Conservation (phyloP, 495 filamentous ascomycete species). For the Trichoderma gamsii region DNA sequence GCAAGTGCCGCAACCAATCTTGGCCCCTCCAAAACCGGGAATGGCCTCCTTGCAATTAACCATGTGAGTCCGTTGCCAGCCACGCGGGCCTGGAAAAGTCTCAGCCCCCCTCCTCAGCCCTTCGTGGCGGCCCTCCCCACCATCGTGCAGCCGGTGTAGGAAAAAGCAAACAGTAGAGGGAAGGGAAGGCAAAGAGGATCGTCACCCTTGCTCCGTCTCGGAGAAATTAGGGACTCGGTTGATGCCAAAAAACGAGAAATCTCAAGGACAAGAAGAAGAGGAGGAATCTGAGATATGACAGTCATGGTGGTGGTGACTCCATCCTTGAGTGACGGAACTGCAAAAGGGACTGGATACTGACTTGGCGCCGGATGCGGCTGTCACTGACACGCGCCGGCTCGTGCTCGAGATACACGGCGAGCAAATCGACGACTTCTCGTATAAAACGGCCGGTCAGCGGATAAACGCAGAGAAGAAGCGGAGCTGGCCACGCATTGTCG, state of each 20-base stretch:
- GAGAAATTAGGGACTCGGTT: neutral
- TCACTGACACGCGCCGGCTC: conserved; percentile 7
- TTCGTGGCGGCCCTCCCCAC: neutral
- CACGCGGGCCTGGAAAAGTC: neutral
- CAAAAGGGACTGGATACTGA: neutral
- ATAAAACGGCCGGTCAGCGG: neutral
- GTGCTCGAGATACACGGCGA: conserved; percentile 2
- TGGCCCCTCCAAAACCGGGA: neutral
- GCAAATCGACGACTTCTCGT: neutral
- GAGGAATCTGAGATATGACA: neutral
- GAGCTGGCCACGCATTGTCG: neutral
- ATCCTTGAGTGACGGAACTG: no score
- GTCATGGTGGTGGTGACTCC: no score
- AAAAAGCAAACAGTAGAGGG: neutral
- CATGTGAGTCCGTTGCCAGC: neutral
- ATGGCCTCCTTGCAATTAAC: neutral
- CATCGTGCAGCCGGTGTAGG: neutral
- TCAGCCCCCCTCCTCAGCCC: neutral
- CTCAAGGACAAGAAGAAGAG: neutral
- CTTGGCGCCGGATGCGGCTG: conserved; percentile 7
- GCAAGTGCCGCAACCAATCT: neutral
- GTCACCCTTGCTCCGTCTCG: neutral
- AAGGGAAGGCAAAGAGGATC: neutral
- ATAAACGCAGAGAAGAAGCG: neutral
- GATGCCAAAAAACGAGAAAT: neutral